Evolutionary conservation across 169 alveolate species (phyloP).

Genomic region (Cryptosporidium sp.): DNA sequence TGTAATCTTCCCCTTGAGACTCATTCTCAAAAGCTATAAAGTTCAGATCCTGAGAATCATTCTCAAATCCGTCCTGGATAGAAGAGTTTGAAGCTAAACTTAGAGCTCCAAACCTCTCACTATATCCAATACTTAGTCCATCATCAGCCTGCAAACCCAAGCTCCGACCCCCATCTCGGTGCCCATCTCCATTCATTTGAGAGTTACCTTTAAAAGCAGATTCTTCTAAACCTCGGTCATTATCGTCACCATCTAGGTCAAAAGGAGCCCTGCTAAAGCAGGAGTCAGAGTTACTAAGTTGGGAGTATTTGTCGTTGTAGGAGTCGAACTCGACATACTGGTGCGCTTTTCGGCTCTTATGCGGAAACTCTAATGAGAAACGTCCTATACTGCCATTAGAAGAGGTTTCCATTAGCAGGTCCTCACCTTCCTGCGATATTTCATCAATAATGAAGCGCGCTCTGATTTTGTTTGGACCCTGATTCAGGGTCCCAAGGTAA

Average conservation of each 20-base stretch:
- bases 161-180: neutral
- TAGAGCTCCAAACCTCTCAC: constrained; percentile 2
- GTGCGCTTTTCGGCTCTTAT: neutral
- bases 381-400: constrained; percentile 23
- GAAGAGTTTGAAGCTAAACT: constrained; percentile 62
- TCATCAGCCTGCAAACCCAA: neutral
- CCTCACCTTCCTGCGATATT: neutral
- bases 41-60: constrained; percentile 17
- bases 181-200: neutral
- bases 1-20: neutral
- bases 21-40: constrained; percentile 65
- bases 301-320: neutral
- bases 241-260: constrained; percentile 2
- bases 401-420: constrained; percentile 3
- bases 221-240: neutral
- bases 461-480: neutral
- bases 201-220: neutral
- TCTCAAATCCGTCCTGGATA: constrained; percentile 18
- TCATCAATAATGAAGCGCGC: neutral
- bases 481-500: neutral
- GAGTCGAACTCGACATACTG: neutral
- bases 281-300: constrained; percentile 21
- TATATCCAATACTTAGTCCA: neutral
- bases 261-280: constrained; percentile 55
- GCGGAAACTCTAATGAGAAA: neutral